A percentile compares a stretch with the other conserved stretches of the same genome.
These are phyloP conservation scores for Corinectria fuckeliana DNA, from an alignment of 2,329 filamentous ascomycete species.

Conservation along the genomic window DNA sequence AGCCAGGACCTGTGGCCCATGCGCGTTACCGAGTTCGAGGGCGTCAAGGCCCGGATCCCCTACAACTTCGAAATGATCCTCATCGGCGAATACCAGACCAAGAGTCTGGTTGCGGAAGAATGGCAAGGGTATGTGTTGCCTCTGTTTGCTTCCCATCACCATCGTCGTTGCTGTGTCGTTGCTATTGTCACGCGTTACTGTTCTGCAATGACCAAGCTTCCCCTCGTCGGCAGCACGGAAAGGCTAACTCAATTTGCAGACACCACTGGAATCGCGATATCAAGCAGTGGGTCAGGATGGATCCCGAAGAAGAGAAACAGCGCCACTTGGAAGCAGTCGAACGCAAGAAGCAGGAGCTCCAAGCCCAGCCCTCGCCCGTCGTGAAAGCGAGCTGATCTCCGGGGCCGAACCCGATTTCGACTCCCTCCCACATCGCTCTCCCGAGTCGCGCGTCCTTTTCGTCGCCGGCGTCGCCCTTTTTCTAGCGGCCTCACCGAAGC, in stretches of 20 bases:
- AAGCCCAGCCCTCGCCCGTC: slow-evolving; percentile 19
- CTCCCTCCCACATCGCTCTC: neutral
- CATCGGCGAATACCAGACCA: slow-evolving; percentile 68
- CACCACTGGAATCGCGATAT: slow-evolving; percentile 65
- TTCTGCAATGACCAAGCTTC: neutral
- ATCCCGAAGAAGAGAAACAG: slow-evolving; percentile 36
- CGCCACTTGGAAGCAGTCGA: slow-evolving; percentile 35
- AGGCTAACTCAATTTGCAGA: slow-evolving; percentile 46
- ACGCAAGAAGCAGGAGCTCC: slow-evolving; percentile 35
- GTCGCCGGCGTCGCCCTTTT: neutral
- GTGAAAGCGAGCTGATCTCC: slow-evolving; percentile 1
- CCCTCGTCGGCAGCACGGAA: neutral
- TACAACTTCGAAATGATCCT: slow-evolving; percentile 71
- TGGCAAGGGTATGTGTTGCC: slow-evolving; percentile 63
- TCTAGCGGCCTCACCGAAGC: neutral
- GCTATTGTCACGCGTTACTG: neutral
- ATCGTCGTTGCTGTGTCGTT: neutral
- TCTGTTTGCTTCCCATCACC: neutral
- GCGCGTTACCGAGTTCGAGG: slow-evolving; percentile 76
- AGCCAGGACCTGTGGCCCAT: slow-evolving; percentile 78
- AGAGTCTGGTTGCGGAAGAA: slow-evolving; percentile 64
- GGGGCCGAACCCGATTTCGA: neutral
- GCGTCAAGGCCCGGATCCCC: slow-evolving; percentile 72
- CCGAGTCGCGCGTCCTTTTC: neutral
- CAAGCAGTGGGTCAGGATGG: slow-evolving; percentile 65